Evolutionary conservation across 2,329 filamentous ascomycete genomes (phyloP).

Genomic region (Lasiodiplodia sp.): DNA sequence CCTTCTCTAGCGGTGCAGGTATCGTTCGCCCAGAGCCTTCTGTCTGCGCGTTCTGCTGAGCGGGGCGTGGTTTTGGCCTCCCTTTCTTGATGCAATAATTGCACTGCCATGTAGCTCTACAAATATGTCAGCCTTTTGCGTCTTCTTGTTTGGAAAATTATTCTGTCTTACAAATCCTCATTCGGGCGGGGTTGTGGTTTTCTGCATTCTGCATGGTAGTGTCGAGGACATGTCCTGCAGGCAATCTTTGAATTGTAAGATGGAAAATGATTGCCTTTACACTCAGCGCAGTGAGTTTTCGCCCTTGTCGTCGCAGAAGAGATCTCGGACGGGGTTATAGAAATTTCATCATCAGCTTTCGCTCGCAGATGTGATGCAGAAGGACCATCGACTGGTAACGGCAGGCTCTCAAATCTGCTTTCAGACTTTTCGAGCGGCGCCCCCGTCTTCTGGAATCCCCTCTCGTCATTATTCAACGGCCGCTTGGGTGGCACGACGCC

Average conservation of each 20-base stretch:
- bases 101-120: slow-evolving; percentile 14
- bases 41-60: neutral
- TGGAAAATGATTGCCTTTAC: slow-evolving; percentile 20
- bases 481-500: neutral
- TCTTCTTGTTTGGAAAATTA: neutral
- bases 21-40: too few species aligned
- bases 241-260: slow-evolving; percentile 3
- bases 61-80: neutral
- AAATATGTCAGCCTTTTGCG: neutral
- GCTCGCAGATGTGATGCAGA: neutral
- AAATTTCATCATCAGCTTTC: slow-evolving; percentile 18
- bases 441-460: neutral
- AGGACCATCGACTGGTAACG: neutral
- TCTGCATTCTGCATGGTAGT: slow-evolving; percentile 6
- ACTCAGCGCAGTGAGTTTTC: slow-evolving; percentile 17
- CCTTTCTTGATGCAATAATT: slow-evolving; percentile 17
- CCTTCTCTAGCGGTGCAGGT: neutral
- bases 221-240: slow-evolving; percentile 12
- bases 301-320: slow-evolving; percentile 6
- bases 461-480: neutral
- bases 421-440: neutral
- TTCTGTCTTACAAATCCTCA: slow-evolving; percentile 1
- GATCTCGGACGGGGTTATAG: slow-evolving; percentile 13
- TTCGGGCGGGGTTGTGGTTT: neutral
- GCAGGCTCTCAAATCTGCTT: neutral